Evolutionary conservation across 768 basidiomycete genomes (phyloP).

Genomic region (Phylloporus arenicola): DNA sequence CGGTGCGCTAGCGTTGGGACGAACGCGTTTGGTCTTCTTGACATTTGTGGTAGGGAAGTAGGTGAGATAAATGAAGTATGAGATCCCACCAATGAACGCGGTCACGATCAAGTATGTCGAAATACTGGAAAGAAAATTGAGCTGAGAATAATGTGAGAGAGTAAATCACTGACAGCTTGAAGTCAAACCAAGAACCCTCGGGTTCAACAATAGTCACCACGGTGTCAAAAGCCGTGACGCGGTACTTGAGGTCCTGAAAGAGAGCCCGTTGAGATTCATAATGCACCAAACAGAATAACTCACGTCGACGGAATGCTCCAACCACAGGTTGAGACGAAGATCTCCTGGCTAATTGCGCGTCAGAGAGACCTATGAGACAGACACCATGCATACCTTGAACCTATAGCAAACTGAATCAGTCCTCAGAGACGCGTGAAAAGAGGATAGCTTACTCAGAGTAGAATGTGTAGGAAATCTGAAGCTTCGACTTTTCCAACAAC

Average conservation of each 20-base stretch:
- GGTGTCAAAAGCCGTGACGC: slow-evolving; percentile 67
- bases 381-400: slow-evolving; percentile 48
- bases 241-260: slow-evolving; percentile 50
- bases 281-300: slow-evolving; percentile 12
- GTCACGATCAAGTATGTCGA: slow-evolving; percentile 68
- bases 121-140: slow-evolving; percentile 33
- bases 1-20: slow-evolving; percentile 47
- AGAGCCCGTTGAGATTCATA: not conserved
- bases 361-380: not conserved
- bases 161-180: slow-evolving; percentile 61
- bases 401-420: slow-evolving; percentile 29
- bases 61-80: slow-evolving; percentile 60
- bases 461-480: slow-evolving; percentile 68
- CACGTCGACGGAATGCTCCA: slow-evolving; percentile 67
- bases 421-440: not conserved
- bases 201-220: slow-evolving; percentile 79
- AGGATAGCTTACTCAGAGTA: slow-evolving; percentile 67
- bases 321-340: slow-evolving; percentile 65
- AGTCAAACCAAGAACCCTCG: slow-evolving; percentile 68
- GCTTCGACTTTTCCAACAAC: slow-evolving; percentile 50
- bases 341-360: slow-evolving; percentile 58
- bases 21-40: slow-evolving; percentile 44
- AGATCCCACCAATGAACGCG: slow-evolving; percentile 55
- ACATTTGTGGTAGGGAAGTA: slow-evolving; percentile 59
- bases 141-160: not conserved